Base-by-base conservation (phyloP, 2,329 filamentous ascomycete genomes). In the Simplicillium aogashimaense region DNA sequence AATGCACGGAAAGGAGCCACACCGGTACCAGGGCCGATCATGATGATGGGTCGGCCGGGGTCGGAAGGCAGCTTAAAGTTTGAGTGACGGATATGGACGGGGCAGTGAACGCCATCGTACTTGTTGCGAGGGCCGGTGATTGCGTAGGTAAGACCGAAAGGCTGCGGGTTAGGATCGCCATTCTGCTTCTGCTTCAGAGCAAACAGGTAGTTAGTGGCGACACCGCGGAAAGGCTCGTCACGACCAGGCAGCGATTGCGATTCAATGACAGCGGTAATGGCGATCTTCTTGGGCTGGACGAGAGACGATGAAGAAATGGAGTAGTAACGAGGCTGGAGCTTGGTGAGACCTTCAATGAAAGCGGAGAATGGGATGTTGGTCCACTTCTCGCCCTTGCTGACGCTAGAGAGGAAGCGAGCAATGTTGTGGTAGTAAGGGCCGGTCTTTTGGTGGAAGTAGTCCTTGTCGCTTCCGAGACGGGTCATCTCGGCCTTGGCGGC, bases 21-120 rank as follows among this genome's bases (percentile, higher is more conserved):
- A 70, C 92, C 92, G 39, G 92, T 97, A 57, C 92, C 92, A 11
- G 92, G 92, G 17, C 92, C 92, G 51, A 97, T 79, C 81, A 95
- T 89, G 61, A 98, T 94, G 52, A 98, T 71, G 25, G 92, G 92
- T 66, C 94, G 94, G 37, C 83, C 78, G 4, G 92, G 88, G 54
- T 98, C 89, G 13, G 92, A 95, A 8, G 92, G 92, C 25, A 98
- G 78, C 70, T 97, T 97, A 78, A 98, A 98, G 70, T 97, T 98
- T 48, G 92, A 97, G 67, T 95, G 90, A 48, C 92, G 86, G 44
- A 98, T 81, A 58, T 98, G 92, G 12, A 98, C 86, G 3, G 92
- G 92, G 17, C 97, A 83, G 56, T 94, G 89, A 45, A 95, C 82
- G 45, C 90, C 90, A 54, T 95, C 86, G 63, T 97, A 98, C 67